Base-by-base conservation (phyloP, 768 basidiomycete species). In the Chalciporus pseudorubinellus region DNA sequence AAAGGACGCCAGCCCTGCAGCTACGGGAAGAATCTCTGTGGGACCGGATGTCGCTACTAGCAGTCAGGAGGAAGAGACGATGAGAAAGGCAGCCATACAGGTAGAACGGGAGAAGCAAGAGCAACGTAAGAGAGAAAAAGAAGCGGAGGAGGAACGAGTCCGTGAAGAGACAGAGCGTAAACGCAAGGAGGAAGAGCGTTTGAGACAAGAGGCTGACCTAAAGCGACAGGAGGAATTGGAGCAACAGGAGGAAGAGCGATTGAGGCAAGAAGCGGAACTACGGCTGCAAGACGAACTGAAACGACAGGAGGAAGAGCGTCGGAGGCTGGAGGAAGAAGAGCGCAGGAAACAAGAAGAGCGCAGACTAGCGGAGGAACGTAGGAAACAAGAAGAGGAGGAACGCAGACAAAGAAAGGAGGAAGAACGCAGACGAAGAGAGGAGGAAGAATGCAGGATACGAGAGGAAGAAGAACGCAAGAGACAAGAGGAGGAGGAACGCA, bases 391-490 rank as follows among this genome's bases (percentile, higher is more conserved):
- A 41, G 77, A 72, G 29, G 70, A 70, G 7, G 73, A 76, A 2
- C 74, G 74, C 42, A 73, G 14, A 36, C 34, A 8, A 4, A 77
- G 81, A 63, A 79, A 81, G 62, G 81, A 79, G 54, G 79, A 79
- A 52, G 54, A 64, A 42, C 52, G 47, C 38, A 52, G 69, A 65
- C 34, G 74, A 72, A n/a, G 77, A 76, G 55, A 33, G 76, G 80
- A 68, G 29, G 82, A 59, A 69, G 74, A 69, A 67, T 48, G 71
- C 69, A 41, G 65, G 61, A 46, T 59, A 46, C 20, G 46, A 22
- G 73, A 74, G 42, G 77, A 72, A 31, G 70, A 70, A 9, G n/a
- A n/a, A n/a, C n/a, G n/a, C n/a, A n/a, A n/a, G 10, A 31, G 10
- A 31, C 29, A 11, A 31, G 12, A 13, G 28, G 51, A 45, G 6